Conservation (phyloP, 2,329 filamentous ascomycete species). For the Xylogone sp. region DNA sequence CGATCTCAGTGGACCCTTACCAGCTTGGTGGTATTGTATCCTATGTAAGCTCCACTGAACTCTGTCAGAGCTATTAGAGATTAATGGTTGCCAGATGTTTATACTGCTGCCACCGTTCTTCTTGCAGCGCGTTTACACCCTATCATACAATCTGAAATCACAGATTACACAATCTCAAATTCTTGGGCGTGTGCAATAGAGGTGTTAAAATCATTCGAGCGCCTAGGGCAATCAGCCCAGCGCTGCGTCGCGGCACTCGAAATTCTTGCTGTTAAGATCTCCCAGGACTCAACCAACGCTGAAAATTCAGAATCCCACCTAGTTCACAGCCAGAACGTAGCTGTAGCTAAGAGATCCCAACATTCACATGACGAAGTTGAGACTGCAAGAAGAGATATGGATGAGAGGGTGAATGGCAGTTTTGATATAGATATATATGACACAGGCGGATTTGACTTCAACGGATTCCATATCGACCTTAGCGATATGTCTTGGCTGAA, state of each 20-base stretch:
- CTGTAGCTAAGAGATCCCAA: not conserved
- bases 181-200: constrained; percentile 2
- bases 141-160: not conserved
- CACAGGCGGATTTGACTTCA: not conserved
- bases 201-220: constrained; percentile 29
- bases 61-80: not conserved
- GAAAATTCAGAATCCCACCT: not conserved
- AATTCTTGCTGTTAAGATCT: constrained; percentile 17
- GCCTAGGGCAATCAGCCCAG: constrained; percentile 29
- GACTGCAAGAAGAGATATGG: not conserved
- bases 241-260: constrained; percentile 31
- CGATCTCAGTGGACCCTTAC: constrained; percentile 25
- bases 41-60: not conserved
- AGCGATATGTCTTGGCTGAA: not conserved
- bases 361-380: not conserved
- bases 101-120: constrained; percentile 2
- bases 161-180: not conserved
- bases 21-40: constrained; percentile 6
- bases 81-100: not conserved
- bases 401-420: not conserved
- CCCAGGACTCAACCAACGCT: not conserved
- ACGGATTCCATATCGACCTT: not conserved
- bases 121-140: constrained; percentile 1
- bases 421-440: not conserved
- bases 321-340: not conserved